Conservation (phyloP, 352 stramenopile species). For the Vaucheria bursata region DNA sequence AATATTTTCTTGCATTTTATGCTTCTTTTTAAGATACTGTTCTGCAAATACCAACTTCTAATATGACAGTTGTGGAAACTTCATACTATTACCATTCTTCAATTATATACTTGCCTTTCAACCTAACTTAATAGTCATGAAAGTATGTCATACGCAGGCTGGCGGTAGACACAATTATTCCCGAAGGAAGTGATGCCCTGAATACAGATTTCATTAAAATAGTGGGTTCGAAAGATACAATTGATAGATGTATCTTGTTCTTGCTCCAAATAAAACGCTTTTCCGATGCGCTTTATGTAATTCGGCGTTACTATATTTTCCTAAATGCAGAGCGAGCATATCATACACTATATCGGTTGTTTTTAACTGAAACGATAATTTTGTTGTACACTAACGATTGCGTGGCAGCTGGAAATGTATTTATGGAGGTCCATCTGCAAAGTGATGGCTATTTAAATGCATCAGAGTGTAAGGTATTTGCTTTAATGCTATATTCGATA, state of each 20-base stretch:
- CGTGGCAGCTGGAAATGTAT: constrained; percentile 24
- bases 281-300: constrained; percentile 19
- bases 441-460: constrained; percentile 11
- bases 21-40: too few relatives aligned
- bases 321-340: constrained; percentile 26
- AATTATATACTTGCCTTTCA: too few relatives aligned
- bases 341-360: constrained; percentile 32
- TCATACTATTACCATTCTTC: too few relatives aligned
- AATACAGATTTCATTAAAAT: constrained; percentile 35
- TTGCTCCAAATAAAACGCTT: constrained; percentile 8
- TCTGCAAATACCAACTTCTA: too few relatives aligned
- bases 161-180: constrained; percentile 14
- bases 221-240: constrained; percentile 11
- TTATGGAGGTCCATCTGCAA: constrained; percentile 30
- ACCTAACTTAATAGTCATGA: too few relatives aligned
- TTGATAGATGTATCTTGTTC: constrained; percentile 20
- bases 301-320: constrained; percentile 28
- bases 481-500: too few relatives aligned
- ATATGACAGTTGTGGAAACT: too few relatives aligned
- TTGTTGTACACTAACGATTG: constrained; percentile 22
- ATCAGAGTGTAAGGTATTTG: neutral
- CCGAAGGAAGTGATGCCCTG: constrained; percentile 9
- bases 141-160: too few relatives aligned
- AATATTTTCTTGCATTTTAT: too few relatives aligned
- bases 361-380: constrained; percentile 25